Conservation (phyloP, 2,329 filamentous ascomycete genomes). For the Dothideomycetes sp. region DNA sequence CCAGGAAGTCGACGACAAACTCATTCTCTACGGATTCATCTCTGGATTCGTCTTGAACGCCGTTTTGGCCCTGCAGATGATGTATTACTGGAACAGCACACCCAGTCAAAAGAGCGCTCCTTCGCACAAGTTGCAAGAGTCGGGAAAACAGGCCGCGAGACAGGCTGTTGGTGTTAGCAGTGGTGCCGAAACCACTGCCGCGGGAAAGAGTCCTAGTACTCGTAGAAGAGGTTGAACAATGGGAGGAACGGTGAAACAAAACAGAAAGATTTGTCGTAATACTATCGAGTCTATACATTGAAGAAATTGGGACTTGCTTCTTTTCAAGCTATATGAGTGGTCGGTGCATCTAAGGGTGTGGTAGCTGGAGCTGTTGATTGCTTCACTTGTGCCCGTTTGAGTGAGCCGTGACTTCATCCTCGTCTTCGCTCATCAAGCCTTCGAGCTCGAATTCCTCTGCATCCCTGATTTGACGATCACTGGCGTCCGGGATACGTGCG, state of each 20-base stretch:
- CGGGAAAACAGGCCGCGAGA: slow-evolving; percentile 27
- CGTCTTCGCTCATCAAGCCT: slow-evolving; percentile 80
- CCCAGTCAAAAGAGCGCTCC: slow-evolving; percentile 28
- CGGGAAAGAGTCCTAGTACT: slow-evolving; percentile 45
- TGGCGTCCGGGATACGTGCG: slow-evolving; percentile 29
- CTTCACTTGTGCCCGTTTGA: background rate
- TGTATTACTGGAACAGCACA: slow-evolving; percentile 85
- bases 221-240: slow-evolving; percentile 41
- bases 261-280: too few relatives aligned
- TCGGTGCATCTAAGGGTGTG: too few relatives aligned
- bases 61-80: slow-evolving; percentile 79
- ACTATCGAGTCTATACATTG: too few relatives aligned
- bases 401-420: slow-evolving; percentile 40
- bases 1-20: slow-evolving; percentile 91
- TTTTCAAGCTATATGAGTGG: too few relatives aligned
- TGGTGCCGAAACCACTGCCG: slow-evolving; percentile 31
- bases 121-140: slow-evolving; percentile 32
- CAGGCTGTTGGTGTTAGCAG: slow-evolving; percentile 22
- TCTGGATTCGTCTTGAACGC: slow-evolving; percentile 85
- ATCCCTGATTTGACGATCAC: slow-evolving; percentile 58
- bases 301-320: too few relatives aligned
- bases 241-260: too few relatives aligned
- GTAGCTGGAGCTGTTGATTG: too few relatives aligned
- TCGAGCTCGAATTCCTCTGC: slow-evolving; percentile 92
- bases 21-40: slow-evolving; percentile 91